Evolutionary conservation across 495 filamentous ascomycete genomes (phyloP).

Genomic region (Trichoderma asperelloides): DNA sequence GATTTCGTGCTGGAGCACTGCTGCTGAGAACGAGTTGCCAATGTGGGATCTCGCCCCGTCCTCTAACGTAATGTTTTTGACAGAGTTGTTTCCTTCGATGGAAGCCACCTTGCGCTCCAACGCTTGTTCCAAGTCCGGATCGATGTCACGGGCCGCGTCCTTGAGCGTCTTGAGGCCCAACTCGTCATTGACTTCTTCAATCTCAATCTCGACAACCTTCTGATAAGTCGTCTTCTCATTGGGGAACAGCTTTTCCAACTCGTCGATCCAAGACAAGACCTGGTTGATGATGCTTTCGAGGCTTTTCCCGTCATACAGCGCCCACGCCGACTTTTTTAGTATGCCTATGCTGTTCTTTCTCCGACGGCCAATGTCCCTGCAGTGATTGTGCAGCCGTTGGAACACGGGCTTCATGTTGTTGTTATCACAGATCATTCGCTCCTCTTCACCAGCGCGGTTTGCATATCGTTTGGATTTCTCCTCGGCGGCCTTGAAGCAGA

Average conservation of each 20-base stretch:
- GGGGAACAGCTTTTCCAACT: constrained; percentile 20
- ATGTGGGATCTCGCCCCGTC: constrained; percentile 4
- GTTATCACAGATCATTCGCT: constrained; percentile 13
- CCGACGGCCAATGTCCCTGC: constrained; percentile 12
- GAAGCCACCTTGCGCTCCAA: neutral
- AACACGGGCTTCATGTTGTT: constrained; percentile 15
- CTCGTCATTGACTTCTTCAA: constrained; percentile 14
- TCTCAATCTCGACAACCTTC: constrained; percentile 11
- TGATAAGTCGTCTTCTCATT: neutral
- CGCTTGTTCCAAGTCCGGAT: neutral
- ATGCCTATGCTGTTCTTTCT: constrained; percentile 17
- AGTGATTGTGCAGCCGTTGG: constrained; percentile 16
- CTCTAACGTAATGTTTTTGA: neutral
- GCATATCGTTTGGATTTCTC: constrained; percentile 14
- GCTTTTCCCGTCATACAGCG: constrained; percentile 20
- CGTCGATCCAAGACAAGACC: constrained; percentile 16
- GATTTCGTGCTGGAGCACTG: neutral
- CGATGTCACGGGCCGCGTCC: neutral
- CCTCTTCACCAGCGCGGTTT: neutral
- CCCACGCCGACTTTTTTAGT: constrained; percentile 19
- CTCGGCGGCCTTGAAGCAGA: constrained; percentile 11
- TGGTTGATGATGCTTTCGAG: constrained; percentile 18
- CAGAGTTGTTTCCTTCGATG: neutral
- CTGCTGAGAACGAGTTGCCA: neutral
- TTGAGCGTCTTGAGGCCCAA: constrained; percentile 8